phyloP scores from a whole-genome alignment of 371 early-diverging fungal genomes.

The Funneliformis caledonium region DNA sequence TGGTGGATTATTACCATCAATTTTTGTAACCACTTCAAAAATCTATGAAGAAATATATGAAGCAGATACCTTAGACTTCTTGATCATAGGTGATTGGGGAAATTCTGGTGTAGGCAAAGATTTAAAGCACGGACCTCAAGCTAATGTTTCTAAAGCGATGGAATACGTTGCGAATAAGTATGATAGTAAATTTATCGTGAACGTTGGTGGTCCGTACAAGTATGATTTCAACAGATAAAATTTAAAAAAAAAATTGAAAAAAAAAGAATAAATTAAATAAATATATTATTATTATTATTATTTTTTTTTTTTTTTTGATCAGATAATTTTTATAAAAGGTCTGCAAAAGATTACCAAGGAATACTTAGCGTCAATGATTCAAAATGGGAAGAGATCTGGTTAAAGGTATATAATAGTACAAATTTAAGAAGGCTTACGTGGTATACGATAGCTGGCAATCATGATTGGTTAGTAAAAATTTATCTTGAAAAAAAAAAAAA shows the following conservation, averaged over 20 bases:
- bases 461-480: constrained; percentile 26
- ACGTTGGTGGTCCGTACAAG: constrained; percentile 18
- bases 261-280: neutral
- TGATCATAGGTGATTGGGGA: constrained; percentile 29
- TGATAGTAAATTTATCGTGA: constrained; percentile 31
- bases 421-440: constrained; percentile 2
- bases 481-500: neutral
- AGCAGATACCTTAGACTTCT: constrained; percentile 2
- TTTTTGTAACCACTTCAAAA: neutral
- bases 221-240: neutral
- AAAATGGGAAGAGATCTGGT: constrained; percentile 23
- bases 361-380: constrained; percentile 12
- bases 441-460: constrained; percentile 28
- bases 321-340: constrained; percentile 30
- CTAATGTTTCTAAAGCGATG: constrained; percentile 17
- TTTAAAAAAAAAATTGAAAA: neutral
- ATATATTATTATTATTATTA: neutral
- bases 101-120: constrained; percentile 8
- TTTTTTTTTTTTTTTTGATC: neutral
- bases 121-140: neutral
- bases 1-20: neutral
- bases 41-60: neutral
- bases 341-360: constrained; percentile 15
- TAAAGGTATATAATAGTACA: constrained; percentile 23
- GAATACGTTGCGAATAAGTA: neutral